phyloP scores from a whole-genome alignment of 345 rosid species.

The Linum trigynum region DNA sequence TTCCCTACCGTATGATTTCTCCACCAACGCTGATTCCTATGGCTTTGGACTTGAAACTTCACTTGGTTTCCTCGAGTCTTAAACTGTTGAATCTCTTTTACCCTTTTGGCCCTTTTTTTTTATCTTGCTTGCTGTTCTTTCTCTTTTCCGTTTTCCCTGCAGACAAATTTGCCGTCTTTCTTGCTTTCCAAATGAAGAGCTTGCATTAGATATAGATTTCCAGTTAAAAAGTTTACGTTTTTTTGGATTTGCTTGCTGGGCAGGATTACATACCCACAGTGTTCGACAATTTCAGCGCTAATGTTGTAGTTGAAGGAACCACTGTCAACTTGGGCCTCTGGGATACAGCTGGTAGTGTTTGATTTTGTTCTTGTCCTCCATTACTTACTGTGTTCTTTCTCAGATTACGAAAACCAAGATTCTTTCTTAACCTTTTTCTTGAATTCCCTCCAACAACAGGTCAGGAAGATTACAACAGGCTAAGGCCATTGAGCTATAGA shows the following conservation, averaged over 20 bases:
- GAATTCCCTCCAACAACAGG: conserved; percentile 31
- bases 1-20: conserved; percentile 57
- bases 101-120: conserved; percentile 18
- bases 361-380: background rate
- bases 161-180: background rate
- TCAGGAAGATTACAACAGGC: conserved; percentile 92
- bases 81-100: background rate
- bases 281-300: conserved; percentile 97
- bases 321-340: conserved; percentile 94
- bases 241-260: conserved; percentile 16
- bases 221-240: background rate
- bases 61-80: background rate
- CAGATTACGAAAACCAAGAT: background rate
- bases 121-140: conserved; percentile 41
- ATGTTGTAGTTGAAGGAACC: conserved; percentile 82
- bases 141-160: background rate
- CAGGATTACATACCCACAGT: conserved; percentile 98
- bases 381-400: background rate
- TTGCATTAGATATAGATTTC: background rate
- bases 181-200: conserved; percentile 2
- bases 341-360: conserved; percentile 88
- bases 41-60: background rate
- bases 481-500: conserved; percentile 98
- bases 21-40: background rate
- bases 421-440: background rate